These are phyloP conservation scores for Backusella westeae DNA, from an alignment of 192 early-diverging fungal species.

Conservation along the genomic window DNA sequence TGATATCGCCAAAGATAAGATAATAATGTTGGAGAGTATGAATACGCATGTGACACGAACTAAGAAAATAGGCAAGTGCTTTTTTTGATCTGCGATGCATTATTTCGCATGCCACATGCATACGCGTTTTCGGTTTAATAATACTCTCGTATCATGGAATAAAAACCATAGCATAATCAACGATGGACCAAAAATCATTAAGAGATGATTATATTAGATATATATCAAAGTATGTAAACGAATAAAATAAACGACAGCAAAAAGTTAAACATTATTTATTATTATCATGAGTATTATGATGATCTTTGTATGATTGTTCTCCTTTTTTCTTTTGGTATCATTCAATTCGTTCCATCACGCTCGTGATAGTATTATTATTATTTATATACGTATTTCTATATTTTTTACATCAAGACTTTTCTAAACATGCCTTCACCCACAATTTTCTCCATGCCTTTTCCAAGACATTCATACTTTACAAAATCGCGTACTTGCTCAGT, in stretches of 20 bases:
- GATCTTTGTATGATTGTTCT: background rate
- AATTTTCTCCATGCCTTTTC: constrained; percentile 20
- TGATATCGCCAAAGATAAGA: background rate
- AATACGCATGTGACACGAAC: background rate
- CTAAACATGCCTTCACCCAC: constrained; percentile 35
- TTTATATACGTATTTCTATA: background rate
- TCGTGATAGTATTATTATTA: background rate
- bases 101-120: background rate
- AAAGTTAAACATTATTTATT: background rate
- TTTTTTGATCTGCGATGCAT: background rate
- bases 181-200: background rate
- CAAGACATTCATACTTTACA: constrained; percentile 35
- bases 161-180: background rate
- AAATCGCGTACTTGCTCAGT: constrained; percentile 39
- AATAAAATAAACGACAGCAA: background rate
- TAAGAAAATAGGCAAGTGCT: background rate
- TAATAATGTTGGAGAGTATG: background rate
- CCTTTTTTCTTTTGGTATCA: background rate
- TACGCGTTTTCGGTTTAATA: background rate
- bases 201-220: too few species aligned
- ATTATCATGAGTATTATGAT: background rate
- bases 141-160: background rate
- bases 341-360: background rate
- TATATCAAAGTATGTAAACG: background rate
- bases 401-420: constrained; percentile 26